These are phyloP conservation scores for Lineolata rhizophorae DNA, from an alignment of 495 filamentous ascomycete species.

Conservation along the genomic window DNA sequence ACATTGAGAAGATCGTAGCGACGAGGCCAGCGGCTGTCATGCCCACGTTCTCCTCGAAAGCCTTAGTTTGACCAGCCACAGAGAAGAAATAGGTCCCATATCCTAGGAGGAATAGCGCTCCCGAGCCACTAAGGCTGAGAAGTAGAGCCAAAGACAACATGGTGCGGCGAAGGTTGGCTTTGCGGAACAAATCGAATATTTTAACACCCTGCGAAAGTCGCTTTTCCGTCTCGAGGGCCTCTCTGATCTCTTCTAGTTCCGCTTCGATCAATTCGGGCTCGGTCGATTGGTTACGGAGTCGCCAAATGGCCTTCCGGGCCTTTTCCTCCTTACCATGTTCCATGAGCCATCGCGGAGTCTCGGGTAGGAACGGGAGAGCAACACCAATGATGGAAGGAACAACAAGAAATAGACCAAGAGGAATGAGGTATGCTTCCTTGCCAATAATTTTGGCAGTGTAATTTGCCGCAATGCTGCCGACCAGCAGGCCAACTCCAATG, in stretches of 20 bases:
- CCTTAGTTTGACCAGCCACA: not conserved
- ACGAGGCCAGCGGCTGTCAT: not conserved
- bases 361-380: slow-evolving; percentile 36
- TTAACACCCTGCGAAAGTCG: not conserved
- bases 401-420: slow-evolving; percentile 34
- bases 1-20: slow-evolving; percentile 25
- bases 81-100: not conserved
- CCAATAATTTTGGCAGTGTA: slow-evolving; percentile 25
- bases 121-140: not conserved
- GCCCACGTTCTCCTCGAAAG: not conserved
- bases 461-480: slow-evolving; percentile 42
- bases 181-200: slow-evolving; percentile 8
- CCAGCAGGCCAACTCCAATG: slow-evolving; percentile 27
- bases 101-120: not conserved
- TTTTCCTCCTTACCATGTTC: slow-evolving; percentile 25
- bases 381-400: slow-evolving; percentile 28
- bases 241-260: slow-evolving; percentile 7
- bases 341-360: slow-evolving; percentile 41
- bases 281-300: slow-evolving; percentile 1
- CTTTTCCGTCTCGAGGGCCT: slow-evolving; percentile 6
- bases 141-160: slow-evolving; percentile 4
- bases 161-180: slow-evolving; percentile 5
- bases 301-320: slow-evolving; percentile 24
- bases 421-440: slow-evolving; percentile 31
- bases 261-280: slow-evolving; percentile 1